Percentiles rank a stretch among this genome's conserved stretches.
These are phyloP conservation scores for Macrophomina tecta DNA, from an alignment of 2,329 filamentous ascomycete genomes.

Conservation along the genomic window DNA sequence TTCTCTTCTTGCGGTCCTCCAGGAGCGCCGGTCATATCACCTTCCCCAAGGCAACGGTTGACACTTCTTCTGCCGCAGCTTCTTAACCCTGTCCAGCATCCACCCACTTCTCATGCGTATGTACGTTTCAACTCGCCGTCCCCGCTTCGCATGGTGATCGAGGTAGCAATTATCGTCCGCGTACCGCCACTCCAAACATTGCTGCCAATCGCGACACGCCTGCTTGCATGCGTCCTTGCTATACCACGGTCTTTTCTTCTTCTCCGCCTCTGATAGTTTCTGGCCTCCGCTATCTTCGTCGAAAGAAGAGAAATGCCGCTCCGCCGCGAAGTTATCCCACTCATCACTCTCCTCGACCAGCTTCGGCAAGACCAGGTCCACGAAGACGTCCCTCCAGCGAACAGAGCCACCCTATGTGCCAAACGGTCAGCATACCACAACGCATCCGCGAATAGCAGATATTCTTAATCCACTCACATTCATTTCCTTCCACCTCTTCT, in stretches of 20 bases:
- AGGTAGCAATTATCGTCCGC: conserved; percentile 39
- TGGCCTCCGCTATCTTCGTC: background rate
- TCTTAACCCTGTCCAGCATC: conserved; percentile 39
- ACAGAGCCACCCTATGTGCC: conserved; percentile 30
- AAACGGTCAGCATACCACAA: background rate
- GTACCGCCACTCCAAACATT: conserved; percentile 43
- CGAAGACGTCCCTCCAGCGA: conserved; percentile 44
- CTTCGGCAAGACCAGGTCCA: conserved; percentile 36
- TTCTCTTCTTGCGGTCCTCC: too few relatives aligned
- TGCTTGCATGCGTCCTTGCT: conserved; percentile 37
- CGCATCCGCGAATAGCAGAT: too few relatives aligned
- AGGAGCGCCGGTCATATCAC: too few relatives aligned
- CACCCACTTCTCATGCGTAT: conserved; percentile 42
- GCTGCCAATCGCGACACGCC: conserved; percentile 38
- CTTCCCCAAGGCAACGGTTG: background rate
- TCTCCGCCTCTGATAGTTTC: background rate
- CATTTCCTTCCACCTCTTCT: conserved; percentile 31
- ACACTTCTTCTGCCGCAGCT: conserved; percentile 38
- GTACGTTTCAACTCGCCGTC: background rate
- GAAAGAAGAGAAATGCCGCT: conserved; percentile 34
- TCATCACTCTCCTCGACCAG: conserved; percentile 37
- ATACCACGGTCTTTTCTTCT: conserved; percentile 27
- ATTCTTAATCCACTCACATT: background rate
- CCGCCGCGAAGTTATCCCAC: conserved; percentile 44
- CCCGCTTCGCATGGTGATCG: conserved; percentile 30